phyloP scores from a whole-genome alignment of 371 early-diverging fungal species.

The Apophysomyces elegans region DNA sequence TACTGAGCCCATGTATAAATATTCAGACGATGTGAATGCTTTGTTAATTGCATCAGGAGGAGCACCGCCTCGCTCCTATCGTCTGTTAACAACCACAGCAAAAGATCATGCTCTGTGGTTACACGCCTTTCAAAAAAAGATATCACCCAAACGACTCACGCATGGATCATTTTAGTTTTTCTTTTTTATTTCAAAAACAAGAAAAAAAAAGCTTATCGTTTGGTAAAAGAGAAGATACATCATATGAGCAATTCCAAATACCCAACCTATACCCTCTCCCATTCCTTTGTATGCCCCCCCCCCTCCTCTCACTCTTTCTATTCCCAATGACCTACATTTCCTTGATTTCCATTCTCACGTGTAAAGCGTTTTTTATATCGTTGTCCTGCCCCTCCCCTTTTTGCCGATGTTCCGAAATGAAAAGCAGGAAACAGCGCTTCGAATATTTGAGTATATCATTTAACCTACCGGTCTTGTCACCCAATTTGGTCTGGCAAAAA shows the following conservation, averaged over 20 bases:
- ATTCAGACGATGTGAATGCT: slow-evolving; percentile 26
- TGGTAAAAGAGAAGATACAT: background rate
- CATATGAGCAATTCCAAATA: background rate
- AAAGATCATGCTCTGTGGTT: slow-evolving; percentile 14
- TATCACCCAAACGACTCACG: slow-evolving; percentile 2
- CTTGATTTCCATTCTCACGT: background rate
- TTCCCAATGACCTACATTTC: background rate
- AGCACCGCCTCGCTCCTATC: slow-evolving; percentile 17
- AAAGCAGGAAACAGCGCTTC: background rate
- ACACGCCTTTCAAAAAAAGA: slow-evolving; percentile 2
- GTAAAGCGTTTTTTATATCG: background rate
- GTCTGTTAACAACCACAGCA: slow-evolving; percentile 12
- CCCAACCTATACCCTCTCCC: no score
- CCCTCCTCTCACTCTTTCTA: no score
- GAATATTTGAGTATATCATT: no score
- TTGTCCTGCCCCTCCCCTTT: background rate
- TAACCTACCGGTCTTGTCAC: background rate
- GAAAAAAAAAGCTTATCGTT: background rate
- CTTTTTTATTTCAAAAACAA: no score
- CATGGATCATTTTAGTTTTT: slow-evolving; percentile 10
- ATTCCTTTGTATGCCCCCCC: no score
- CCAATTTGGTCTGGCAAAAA: background rate
- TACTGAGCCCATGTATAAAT: slow-evolving; percentile 22
- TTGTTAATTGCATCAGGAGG: slow-evolving; percentile 26
- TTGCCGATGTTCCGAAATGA: slow-evolving; percentile 8